Base-by-base conservation (phyloP, 2,329 filamentous ascomycete genomes). In the Cordyceps tenuipes region DNA sequence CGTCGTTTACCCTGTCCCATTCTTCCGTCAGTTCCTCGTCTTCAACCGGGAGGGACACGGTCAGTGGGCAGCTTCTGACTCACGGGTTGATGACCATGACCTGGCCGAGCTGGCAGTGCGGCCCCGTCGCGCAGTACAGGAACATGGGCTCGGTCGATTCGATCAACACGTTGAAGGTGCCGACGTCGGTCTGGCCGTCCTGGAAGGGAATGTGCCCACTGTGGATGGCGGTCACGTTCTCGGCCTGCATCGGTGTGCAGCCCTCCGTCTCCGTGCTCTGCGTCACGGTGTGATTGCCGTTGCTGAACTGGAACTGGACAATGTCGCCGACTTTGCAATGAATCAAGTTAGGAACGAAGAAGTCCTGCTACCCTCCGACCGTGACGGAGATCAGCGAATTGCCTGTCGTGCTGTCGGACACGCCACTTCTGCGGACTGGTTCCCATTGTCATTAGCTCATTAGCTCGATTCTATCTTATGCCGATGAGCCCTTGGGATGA, bases 91-190 rank as follows among this genome's bases (percentile, higher is more conserved):
- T 74, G 6, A 79, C 73, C 69, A 79, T 75, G 31, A 78, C 74
- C 72, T 82, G 80, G 8, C 79, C 79, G 9, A 66, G 66, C 64
- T 80, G 75, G 50, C 80, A 82, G 61, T 82, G 79, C 3, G 74
- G 75, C 0, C 70, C 74, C 2, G 76, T 76, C 0, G 78, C 76
- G 60, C 79, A 82, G 66, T 82, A 82, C 36, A 79, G 63, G 67
- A 78, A 82, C 61, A 81, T 75, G 6, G 79, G 72, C 2, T 76
- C 71, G 0, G 74, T 71, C 61, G 70, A 73, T 31, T 72, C 74
- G 19, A 82, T 67, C 12, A 72, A 71, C 66, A 82, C 73, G 60
- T 73, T 77, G 65, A 81, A 82, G 1, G 74, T 76, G 0, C 75
- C 75, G 7, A 77, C 75, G 0, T 66, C 71, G 3, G 66, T 68